Conservation (phyloP, 768 basidiomycete genomes). For the Hygrophorus pudorinus region DNA sequence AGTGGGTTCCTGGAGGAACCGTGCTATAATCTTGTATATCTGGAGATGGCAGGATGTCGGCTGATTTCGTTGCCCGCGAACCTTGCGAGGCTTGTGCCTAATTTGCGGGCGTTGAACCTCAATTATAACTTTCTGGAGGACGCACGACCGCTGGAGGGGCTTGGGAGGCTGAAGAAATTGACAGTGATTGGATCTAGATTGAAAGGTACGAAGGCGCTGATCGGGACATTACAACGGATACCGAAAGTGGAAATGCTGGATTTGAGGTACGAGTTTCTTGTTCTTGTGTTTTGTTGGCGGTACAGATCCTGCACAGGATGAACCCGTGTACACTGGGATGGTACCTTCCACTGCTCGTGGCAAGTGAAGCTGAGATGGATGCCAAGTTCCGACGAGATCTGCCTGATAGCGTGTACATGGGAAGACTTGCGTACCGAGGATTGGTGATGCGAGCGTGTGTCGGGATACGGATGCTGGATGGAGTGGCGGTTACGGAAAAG, state of each 20-base stretch:
- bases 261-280: conserved; percentile 47
- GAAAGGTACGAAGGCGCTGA: conserved; percentile 62
- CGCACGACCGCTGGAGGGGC: conserved; percentile 52
- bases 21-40: conserved; percentile 84
- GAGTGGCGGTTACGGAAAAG: conserved; percentile 71
- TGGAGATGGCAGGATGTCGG: conserved; percentile 85
- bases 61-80: conserved; percentile 64
- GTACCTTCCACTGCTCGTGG: conserved; percentile 82
- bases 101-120: conserved; percentile 84
- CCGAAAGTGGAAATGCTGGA: conserved; percentile 82
- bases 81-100: conserved; percentile 61
- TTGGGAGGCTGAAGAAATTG: conserved; percentile 71
- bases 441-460: conserved; percentile 72
- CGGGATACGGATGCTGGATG: conserved; percentile 69
- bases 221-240: conserved; percentile 63
- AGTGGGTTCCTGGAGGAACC: conserved; percentile 54
- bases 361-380: conserved; percentile 50
- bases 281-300: conserved; percentile 5
- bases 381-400: conserved; percentile 80
- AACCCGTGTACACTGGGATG: conserved; percentile 95
- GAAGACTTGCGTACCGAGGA: conserved; percentile 83
- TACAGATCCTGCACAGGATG: conserved; percentile 63
- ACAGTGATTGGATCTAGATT: conserved; percentile 81
- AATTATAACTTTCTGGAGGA: conserved; percentile 96
- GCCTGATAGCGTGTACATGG: conserved; percentile 81